Base-by-base conservation (phyloP, 768 basidiomycete genomes). In the Mycena latifolia region DNA sequence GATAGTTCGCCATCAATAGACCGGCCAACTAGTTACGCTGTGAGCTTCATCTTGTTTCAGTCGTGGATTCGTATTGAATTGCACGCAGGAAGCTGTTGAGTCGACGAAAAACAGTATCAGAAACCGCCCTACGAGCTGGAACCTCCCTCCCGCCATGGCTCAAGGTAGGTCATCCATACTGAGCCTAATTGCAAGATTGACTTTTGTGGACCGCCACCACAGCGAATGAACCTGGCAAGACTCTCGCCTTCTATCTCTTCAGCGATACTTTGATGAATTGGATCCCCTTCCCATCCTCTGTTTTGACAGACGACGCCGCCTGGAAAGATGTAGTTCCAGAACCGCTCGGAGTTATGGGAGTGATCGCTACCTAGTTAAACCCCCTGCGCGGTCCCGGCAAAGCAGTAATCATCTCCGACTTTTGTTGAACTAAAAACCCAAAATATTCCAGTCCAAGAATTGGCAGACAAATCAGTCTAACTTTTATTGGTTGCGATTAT, bases 361-460 rank as follows among this genome's bases (percentile, higher is more conserved):
- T 55, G 6, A 55, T 55, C 2, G 55, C 55, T n/a, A 45, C 25
- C 20, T 70, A 63, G 33, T 14, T n/a, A n/a, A n/a, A n/a, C n/a
- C n/a, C n/a, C n/a, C n/a, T n/a, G n/a, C n/a, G n/a, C n/a, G n/a
- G n/a, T n/a, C n/a, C n/a, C n/a, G n/a, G n/a, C n/a, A n/a, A n/a
- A n/a, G n/a, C n/a, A n/a, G n/a, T n/a, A n/a, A n/a, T n/a, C n/a
- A n/a, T n/a, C n/a, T n/a, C n/a, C n/a, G n/a, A n/a, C n/a, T n/a
- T n/a, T n/a, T n/a, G n/a, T n/a, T n/a, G n/a, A n/a, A n/a, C n/a
- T n/a, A n/a, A n/a, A n/a, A n/a, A n/a, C n/a, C n/a, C n/a, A n/a
- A n/a, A n/a, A n/a, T n/a, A n/a, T n/a, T n/a, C n/a, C n/a, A n/a
- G n/a, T n/a, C n/a, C n/a, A n/a, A n/a, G n/a, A n/a, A n/a, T n/a